Percentiles rank a stretch among this genome's conserved stretches.
Conservation (phyloP, 1,139 yeast genomes). For the Candida buenavistaensis region DNA sequence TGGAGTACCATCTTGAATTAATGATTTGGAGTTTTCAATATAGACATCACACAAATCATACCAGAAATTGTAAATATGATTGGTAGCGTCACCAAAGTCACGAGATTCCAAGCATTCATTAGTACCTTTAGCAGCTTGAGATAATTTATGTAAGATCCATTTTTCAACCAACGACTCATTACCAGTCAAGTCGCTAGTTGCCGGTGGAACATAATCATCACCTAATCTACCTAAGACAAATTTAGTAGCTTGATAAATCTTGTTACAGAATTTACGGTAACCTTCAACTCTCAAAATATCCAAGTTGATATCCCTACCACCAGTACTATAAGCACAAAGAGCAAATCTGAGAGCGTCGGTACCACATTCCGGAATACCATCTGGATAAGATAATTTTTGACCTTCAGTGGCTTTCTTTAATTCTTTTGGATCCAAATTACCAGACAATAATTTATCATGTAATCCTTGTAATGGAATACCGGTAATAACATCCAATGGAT, state of each 20-base stretch:
- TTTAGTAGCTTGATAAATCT: constrained; percentile 98
- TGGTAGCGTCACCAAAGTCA: constrained; percentile 87
- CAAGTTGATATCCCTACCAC: constrained; percentile 96
- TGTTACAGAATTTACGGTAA: constrained; percentile 98
- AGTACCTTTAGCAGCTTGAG: constrained; percentile 65
- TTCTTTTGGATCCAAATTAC: constrained; percentile 91
- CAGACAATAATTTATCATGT: constrained; percentile 72
- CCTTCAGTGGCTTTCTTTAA: constrained; percentile 85
- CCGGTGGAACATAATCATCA: constrained; percentile 80
- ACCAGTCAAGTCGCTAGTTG: constrained; percentile 61
- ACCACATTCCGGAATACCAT: constrained; percentile 99
- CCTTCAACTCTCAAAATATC: constrained; percentile 98
- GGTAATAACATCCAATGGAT: constrained; percentile 88
- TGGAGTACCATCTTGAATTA: constrained; percentile 87
- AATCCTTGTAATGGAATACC: constrained; percentile 82
- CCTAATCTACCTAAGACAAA: constrained; percentile 94
- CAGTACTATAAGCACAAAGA: constrained; percentile 96
- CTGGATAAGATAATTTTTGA: constrained; percentile 87
- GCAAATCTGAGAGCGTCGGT: constrained; percentile 98
- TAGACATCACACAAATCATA: constrained; percentile 95
- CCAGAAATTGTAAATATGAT: constrained; percentile 91
- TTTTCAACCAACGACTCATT: constrained; percentile 90
- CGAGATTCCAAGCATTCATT: constrained; percentile 73
- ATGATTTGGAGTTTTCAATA: constrained; percentile 93
- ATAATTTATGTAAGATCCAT: constrained; percentile 91